These are phyloP conservation scores for Candida krabiensis DNA, from an alignment of 805 yeast genomes.

Conservation along the genomic window DNA sequence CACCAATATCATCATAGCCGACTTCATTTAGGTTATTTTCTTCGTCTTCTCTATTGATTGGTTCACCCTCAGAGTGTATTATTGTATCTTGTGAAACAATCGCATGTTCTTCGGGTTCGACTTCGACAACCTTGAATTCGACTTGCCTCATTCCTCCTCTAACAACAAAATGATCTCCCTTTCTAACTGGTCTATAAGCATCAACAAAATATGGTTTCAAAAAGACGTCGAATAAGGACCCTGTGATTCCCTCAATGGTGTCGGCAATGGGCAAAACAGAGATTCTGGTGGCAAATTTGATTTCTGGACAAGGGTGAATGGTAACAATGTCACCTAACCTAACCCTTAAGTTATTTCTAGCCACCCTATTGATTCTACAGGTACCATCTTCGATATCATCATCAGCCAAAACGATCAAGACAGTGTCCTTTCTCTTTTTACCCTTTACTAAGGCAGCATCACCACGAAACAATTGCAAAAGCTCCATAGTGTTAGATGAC, in stretches of 20 bases:
- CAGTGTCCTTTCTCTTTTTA: constrained; percentile 97
- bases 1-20: constrained; percentile 99
- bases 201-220: constrained; percentile 98
- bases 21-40: constrained; percentile 95
- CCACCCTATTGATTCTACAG: constrained; percentile 92
- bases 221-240: constrained; percentile 92
- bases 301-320: constrained; percentile 95
- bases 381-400: constrained; percentile 97
- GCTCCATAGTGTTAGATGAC: constrained; percentile 93
- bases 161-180: constrained; percentile 93
- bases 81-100: constrained; percentile 98
- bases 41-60: constrained; percentile 96
- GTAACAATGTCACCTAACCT: constrained; percentile 91
- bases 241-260: constrained; percentile 96
- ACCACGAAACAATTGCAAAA: constrained; percentile 92
- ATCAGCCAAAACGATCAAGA: constrained; percentile 90
- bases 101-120: constrained; percentile 95
- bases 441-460: constrained; percentile 98
- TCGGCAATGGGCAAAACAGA: constrained; percentile 96
- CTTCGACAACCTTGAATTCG: constrained; percentile 97
- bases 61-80: constrained; percentile 98
- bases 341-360: constrained; percentile 90
- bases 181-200: constrained; percentile 97
- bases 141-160: constrained; percentile 99
- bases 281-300: constrained; percentile 93